phyloP scores from a whole-genome alignment of 257 asterid genomes.

The Solanum dulcamara region DNA sequence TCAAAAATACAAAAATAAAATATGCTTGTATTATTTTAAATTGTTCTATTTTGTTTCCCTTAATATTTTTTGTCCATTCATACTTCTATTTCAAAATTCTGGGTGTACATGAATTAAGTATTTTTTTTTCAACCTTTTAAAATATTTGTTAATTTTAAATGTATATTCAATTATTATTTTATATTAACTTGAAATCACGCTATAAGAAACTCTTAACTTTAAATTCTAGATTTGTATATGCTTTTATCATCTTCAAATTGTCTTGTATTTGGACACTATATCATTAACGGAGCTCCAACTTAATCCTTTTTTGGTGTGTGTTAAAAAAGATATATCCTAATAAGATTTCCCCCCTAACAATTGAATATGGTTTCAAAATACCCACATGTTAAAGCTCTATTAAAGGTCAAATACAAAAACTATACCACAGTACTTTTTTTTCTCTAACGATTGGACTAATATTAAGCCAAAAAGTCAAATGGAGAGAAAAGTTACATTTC shows the following conservation, averaged over 20 bases:
- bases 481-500: not conserved
- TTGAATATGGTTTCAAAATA: no score
- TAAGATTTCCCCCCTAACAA: no score
- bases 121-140: not conserved
- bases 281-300: not conserved
- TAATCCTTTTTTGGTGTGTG: no score
- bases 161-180: not conserved
- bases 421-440: no score
- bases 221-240: not conserved
- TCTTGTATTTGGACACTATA: no score
- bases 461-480: not conserved
- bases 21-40: not conserved
- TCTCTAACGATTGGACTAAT: not conserved
- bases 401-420: not conserved
- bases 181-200: not conserved
- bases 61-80: not conserved
- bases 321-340: no score
- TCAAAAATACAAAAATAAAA: not conserved
- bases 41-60: not conserved
- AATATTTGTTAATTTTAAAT: not conserved
- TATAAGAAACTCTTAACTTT: no score
- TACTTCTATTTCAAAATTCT: not conserved
- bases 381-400: not conserved
- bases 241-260: not conserved
- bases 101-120: not conserved